Base-by-base conservation (phyloP, 140 eudicot species). In the Erigeron philadelphicus region DNA sequence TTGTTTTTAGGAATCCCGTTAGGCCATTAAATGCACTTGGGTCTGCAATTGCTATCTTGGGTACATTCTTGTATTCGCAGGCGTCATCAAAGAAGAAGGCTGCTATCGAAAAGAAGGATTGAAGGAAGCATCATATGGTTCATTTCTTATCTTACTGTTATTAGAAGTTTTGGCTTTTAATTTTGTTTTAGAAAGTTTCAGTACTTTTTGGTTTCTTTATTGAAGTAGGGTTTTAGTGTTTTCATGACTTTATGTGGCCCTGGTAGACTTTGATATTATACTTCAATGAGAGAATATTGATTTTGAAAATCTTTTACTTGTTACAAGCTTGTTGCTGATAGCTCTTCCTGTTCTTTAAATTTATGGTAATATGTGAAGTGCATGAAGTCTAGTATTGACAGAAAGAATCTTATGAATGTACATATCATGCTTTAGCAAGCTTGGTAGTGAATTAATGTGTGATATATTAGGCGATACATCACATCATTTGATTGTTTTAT, bases 1-100 rank as follows among this genome's bases (percentile, higher is more conserved):
- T 92, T 77, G 98, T 92, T 11, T 92, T 88, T 79, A 80, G 94
- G 52, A 92, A 92, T 73, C 98, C 98, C 0, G 98, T 92, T 74
- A 80, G 95, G 90, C 93, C 98, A 62, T 73, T 92, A 80, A 92
- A 92, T 74, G 98, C 96, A 3, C 95, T 92, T 44, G 96, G 98
- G 9, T 92, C 98, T 0, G 98, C 95, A 18, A 88, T 92, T 73
- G 98, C 98, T 9, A 88, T 92, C 7, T 81, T 92, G 31, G 98
- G 98, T 12, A 92, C 96, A 11, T 92, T 92, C 80, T 81, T 92
- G 90, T 92, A 92, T 73, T 92, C 98, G 3, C 96, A 88, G 88
- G 98, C 88, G 4, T 76, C 89, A 0, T 81, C 95, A 3, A 86
- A 86, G 92, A 78, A 88, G 82, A 86, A 88, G 79, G 71, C 70